These are phyloP conservation scores for Musa balbisiana DNA, from an alignment of 202 grass and related monocot genomes.

Conservation along the genomic window DNA sequence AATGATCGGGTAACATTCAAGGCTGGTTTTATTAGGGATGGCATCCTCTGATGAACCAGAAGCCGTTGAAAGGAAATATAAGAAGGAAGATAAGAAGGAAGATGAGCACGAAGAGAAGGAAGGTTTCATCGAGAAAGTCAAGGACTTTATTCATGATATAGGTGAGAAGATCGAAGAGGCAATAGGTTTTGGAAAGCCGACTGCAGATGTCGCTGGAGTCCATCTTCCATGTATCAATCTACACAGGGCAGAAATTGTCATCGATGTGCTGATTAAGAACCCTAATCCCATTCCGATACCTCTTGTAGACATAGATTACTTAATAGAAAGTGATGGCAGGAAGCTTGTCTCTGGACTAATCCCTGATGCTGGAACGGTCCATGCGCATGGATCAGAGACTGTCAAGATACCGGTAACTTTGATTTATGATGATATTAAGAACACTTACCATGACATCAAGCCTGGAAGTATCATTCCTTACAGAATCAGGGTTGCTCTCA, in stretches of 20 bases:
- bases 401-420: slow-evolving; percentile 66
- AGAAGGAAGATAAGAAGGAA: slow-evolving; percentile 27
- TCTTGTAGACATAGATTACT: slow-evolving; percentile 76
- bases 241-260: slow-evolving; percentile 65
- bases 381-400: slow-evolving; percentile 71
- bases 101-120: slow-evolving; percentile 34
- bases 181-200: slow-evolving; percentile 68
- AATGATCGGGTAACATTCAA: not conserved
- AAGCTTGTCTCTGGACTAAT: slow-evolving; percentile 84
- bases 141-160: slow-evolving; percentile 85
- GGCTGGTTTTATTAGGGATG: not conserved
- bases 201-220: slow-evolving; percentile 56
- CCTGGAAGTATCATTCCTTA: slow-evolving; percentile 89
- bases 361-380: slow-evolving; percentile 80
- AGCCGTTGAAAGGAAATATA: slow-evolving; percentile 2
- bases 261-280: slow-evolving; percentile 54
- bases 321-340: slow-evolving; percentile 66
- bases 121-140: slow-evolving; percentile 76
- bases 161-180: slow-evolving; percentile 82
- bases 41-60: slow-evolving; percentile 10
- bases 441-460: slow-evolving; percentile 68
- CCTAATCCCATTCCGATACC: slow-evolving; percentile 89
- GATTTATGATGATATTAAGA: slow-evolving; percentile 75
- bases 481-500: slow-evolving; percentile 48
- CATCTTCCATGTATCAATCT: slow-evolving; percentile 73